A percentile compares a stretch with the other conserved stretches of the same genome.
phyloP scores from a whole-genome alignment of 2,329 filamentous ascomycete species.

The Truncatella angustata region DNA sequence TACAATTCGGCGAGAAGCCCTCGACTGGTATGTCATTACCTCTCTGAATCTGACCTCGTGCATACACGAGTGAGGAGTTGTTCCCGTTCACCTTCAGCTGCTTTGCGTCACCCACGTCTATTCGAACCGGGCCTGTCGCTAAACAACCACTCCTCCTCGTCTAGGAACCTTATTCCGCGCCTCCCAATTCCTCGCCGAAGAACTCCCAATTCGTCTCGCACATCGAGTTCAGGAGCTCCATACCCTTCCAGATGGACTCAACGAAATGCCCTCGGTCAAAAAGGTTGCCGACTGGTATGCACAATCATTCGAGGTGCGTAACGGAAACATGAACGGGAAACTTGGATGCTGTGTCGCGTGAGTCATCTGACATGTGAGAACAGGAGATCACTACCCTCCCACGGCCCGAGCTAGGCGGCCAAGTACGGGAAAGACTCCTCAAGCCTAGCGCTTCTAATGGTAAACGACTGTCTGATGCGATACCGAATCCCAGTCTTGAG shows the following conservation, averaged over 20 bases:
- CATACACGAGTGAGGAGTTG: no score
- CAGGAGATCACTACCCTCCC: slow-evolving; percentile 90
- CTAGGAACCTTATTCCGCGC: slow-evolving; percentile 92
- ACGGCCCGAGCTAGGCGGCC: slow-evolving; percentile 71
- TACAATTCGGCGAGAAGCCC: slow-evolving; percentile 93
- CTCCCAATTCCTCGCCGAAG: slow-evolving; percentile 96
- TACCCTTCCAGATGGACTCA: slow-evolving; percentile 89
- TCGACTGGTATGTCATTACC: slow-evolving; percentile 67
- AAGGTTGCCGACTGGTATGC: slow-evolving; percentile 98
- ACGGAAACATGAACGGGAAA: no score
- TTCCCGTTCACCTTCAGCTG: no score
- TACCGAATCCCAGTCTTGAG: slow-evolving; percentile 84
- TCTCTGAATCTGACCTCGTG: background rate
- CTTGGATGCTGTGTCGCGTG: no score
- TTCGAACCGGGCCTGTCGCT: slow-evolving; percentile 12
- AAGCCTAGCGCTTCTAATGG: slow-evolving; percentile 57
- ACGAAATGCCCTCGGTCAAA: slow-evolving; percentile 95
- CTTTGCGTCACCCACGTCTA: no score
- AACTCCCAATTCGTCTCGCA: slow-evolving; percentile 92
- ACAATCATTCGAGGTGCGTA: slow-evolving; percentile 92
- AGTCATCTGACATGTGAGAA: slow-evolving; percentile 31
- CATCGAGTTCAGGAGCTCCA: slow-evolving; percentile 94
- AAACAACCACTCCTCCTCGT: background rate
- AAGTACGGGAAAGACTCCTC: slow-evolving; percentile 77
- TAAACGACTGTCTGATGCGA: slow-evolving; percentile 72